A percentile compares a stretch with the other conserved stretches of the same genome.
phyloP scores from a whole-genome alignment of 306 rosid genomes.

The Vigna hirtella region DNA sequence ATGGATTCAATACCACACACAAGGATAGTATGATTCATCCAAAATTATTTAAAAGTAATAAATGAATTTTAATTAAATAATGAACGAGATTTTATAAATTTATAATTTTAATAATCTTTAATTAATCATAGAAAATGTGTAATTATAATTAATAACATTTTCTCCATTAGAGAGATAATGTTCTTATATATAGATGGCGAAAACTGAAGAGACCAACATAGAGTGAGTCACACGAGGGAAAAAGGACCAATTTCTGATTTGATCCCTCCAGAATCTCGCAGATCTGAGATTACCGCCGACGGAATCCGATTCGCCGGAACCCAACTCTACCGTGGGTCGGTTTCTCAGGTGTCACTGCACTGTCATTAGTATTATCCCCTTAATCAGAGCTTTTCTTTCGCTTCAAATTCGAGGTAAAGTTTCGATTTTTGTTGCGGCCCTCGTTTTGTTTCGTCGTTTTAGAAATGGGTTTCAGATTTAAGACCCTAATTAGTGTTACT shows the following conservation, averaged over 20 bases:
- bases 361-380: background rate
- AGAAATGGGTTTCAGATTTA: slow-evolving; percentile 36
- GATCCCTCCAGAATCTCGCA: slow-evolving; percentile 34
- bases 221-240: background rate
- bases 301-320: slow-evolving; percentile 32
- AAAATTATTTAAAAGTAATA: too few relatives aligned
- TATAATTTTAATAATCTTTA: too few relatives aligned
- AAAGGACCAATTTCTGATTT: background rate
- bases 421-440: slow-evolving; percentile 17
- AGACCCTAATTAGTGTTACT: background rate
- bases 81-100: background rate
- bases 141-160: too few relatives aligned
- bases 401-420: slow-evolving; percentile 32
- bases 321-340: slow-evolving; percentile 26
- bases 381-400: background rate
- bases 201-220: background rate
- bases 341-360: background rate
- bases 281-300: slow-evolving; percentile 17
- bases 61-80: too few relatives aligned
- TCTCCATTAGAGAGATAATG: background rate
- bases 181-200: background rate
- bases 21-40: too few relatives aligned
- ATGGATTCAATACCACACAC: too few relatives aligned
- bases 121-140: too few relatives aligned
- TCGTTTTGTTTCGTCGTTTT: slow-evolving; percentile 12